Conservation (phyloP, 2,329 filamentous ascomycete genomes). For the Ramichloridium luteum region DNA sequence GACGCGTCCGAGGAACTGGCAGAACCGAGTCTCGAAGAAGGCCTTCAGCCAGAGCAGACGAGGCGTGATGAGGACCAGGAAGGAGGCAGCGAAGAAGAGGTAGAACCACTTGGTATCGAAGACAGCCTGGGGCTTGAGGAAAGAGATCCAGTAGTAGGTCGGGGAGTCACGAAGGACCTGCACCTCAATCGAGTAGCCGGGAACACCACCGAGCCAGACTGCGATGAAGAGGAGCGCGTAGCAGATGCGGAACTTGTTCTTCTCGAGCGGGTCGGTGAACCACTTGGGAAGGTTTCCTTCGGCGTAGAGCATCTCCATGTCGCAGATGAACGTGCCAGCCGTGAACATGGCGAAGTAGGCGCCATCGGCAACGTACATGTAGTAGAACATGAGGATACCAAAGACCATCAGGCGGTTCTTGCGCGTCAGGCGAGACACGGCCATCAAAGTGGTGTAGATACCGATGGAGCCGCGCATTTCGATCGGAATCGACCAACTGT, state of each 20-base stretch:
- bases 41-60: conserved; percentile 46
- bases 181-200: conserved; percentile 40
- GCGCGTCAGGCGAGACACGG: conserved; percentile 40
- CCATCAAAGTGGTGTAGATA: conserved; percentile 45
- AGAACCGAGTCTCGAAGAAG: conserved; percentile 48
- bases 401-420: conserved; percentile 29
- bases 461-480: conserved; percentile 54
- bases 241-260: conserved; percentile 40
- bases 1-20: conserved; percentile 50
- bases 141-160: conserved; percentile 50
- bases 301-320: conserved; percentile 42
- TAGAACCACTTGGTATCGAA: conserved; percentile 25
- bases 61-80: conserved; percentile 44
- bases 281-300: conserved; percentile 34
- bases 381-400: conserved; percentile 47
- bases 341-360: conserved; percentile 50
- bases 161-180: conserved; percentile 40
- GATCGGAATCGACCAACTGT: conserved; percentile 52
- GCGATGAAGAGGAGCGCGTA: conserved; percentile 41
- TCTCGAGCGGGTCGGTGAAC: conserved; percentile 35
- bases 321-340: conserved; percentile 49
- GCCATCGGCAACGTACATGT: conserved; percentile 55
- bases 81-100: conserved; percentile 36
- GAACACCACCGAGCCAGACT: conserved; percentile 50
- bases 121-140: conserved; percentile 31